phyloP scores from a whole-genome alignment of 345 rosid genomes.

The Populus pruinosa region DNA sequence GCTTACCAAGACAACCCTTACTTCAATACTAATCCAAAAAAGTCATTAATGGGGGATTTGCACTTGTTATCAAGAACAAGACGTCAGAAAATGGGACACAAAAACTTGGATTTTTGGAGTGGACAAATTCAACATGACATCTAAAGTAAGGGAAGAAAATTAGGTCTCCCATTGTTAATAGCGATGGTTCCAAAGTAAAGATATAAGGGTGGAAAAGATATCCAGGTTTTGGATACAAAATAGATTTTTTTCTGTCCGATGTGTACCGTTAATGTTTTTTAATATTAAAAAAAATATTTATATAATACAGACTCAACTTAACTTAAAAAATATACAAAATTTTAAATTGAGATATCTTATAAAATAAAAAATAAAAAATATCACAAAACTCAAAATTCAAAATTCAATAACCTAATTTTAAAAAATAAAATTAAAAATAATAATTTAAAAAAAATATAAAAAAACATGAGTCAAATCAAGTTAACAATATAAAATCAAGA shows the following conservation, averaged over 20 bases:
- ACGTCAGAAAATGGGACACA: neutral
- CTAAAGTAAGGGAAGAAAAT: neutral
- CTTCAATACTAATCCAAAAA: neutral
- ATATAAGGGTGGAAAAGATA: too few relatives aligned
- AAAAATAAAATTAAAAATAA: too few relatives aligned
- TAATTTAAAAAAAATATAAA: too few relatives aligned
- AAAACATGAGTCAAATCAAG: accelerated
- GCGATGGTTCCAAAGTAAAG: neutral
- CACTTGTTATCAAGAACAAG: neutral
- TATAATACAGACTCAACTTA: too few relatives aligned
- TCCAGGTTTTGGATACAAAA: too few relatives aligned
- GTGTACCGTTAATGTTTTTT: too few relatives aligned
- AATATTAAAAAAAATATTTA: too few relatives aligned
- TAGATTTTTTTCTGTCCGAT: too few relatives aligned
- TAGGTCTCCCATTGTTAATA: neutral
- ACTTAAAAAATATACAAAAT: accelerated
- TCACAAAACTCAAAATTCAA: accelerated
- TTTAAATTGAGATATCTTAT: too few relatives aligned
- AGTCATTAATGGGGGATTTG: too few relatives aligned
- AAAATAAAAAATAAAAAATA: too few relatives aligned
- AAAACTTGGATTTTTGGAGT: neutral
- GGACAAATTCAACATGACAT: neutral
- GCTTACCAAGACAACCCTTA: neutral
- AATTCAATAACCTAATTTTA: accelerated
- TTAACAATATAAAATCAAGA: too few relatives aligned